These are phyloP conservation scores for Saccharomycopsis fibuligera DNA, from an alignment of 805 yeast genomes.

Conservation along the genomic window DNA sequence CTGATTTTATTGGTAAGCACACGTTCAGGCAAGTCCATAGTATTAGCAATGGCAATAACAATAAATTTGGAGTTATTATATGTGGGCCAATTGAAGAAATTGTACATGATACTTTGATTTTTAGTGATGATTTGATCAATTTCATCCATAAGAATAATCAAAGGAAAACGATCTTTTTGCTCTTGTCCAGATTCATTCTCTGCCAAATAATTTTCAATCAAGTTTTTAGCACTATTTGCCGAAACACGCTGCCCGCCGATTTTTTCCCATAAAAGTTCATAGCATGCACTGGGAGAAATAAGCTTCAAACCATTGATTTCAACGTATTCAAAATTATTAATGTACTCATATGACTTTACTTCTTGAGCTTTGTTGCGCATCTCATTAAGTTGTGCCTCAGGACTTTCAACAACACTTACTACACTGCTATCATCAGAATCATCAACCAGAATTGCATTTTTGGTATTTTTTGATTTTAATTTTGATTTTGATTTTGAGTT, in stretches of 20 bases:
- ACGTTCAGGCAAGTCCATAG: slow-evolving; percentile 95
- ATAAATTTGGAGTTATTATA: slow-evolving; percentile 70
- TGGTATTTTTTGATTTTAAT: neutral
- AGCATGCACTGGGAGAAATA: slow-evolving; percentile 71
- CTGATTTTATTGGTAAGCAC: slow-evolving; percentile 81
- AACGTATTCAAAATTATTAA: slow-evolving; percentile 56
- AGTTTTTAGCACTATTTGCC: slow-evolving; percentile 56
- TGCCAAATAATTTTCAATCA: slow-evolving; percentile 66
- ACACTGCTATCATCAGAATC: neutral
- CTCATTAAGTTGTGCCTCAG: neutral
- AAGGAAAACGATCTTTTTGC: slow-evolving; percentile 38
- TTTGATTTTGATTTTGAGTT: neutral
- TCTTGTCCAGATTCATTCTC: slow-evolving; percentile 25
- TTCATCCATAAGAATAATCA: slow-evolving; percentile 83
- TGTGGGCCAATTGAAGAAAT: slow-evolving; percentile 97
- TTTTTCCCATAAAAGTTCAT: slow-evolving; percentile 76
- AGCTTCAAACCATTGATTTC: slow-evolving; percentile 91
- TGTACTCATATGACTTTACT: slow-evolving; percentile 9
- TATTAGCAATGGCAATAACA: slow-evolving; percentile 91
- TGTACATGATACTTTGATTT: slow-evolving; percentile 83
- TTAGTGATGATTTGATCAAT: slow-evolving; percentile 84
- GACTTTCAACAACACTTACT: neutral
- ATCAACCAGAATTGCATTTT: neutral
- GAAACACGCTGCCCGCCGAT: slow-evolving; percentile 54
- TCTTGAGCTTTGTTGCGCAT: slow-evolving; percentile 28